phyloP scores from a whole-genome alignment of 352 stramenopile species.

The Pythium phragmiticola region DNA sequence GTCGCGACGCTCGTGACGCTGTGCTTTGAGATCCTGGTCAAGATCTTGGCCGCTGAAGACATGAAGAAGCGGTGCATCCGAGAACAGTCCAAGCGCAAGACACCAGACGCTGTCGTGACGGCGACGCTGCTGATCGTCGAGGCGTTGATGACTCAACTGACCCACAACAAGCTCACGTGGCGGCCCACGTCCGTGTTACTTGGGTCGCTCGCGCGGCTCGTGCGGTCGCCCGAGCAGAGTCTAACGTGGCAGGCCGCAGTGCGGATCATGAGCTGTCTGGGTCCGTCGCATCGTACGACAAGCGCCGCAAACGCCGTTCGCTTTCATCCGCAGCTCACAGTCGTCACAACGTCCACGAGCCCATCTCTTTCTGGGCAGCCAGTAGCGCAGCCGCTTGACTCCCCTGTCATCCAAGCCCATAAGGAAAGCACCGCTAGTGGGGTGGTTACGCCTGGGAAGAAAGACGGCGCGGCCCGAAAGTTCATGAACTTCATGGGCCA shows the following conservation, averaged over 20 bases:
- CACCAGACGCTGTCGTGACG: conserved; percentile 24
- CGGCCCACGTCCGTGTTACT: conserved; percentile 34
- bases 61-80: conserved; percentile 13
- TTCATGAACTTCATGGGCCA: conserved; percentile 25
- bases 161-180: conserved; percentile 26
- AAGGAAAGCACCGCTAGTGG: not conserved
- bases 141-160: conserved; percentile 38
- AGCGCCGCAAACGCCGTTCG: not conserved
- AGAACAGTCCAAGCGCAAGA: not conserved
- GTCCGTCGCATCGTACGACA: conserved; percentile 13
- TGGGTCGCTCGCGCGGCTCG: conserved; percentile 35
- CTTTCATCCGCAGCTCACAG: conserved; percentile 6
- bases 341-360: not conserved
- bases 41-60: conserved; percentile 18
- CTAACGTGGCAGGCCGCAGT: conserved; percentile 41
- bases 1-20: conserved; percentile 12
- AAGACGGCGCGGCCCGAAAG: conserved; percentile 16
- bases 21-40: conserved; percentile 40
- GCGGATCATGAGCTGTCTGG: conserved; percentile 42
- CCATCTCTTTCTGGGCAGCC: not conserved
- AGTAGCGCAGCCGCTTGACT: not conserved
- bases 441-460: conserved; percentile 15
- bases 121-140: conserved; percentile 39
- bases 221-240: conserved; percentile 35
- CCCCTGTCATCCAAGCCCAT: not conserved